Base-by-base conservation (phyloP, 495 filamentous ascomycete species). In the Haplographium delicatum region DNA sequence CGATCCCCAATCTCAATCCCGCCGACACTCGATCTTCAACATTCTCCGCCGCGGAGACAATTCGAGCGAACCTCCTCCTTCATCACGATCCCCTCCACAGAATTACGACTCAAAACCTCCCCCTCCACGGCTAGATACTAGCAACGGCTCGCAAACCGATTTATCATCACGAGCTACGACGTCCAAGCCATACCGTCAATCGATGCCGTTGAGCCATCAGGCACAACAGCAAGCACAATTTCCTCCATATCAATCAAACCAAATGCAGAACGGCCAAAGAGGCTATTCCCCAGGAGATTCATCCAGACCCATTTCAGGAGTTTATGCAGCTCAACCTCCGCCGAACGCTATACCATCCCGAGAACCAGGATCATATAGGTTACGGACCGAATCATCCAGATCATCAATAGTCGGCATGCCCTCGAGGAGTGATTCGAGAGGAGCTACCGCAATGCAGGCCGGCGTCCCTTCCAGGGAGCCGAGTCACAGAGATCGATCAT, bases 401-500 rank as follows among this genome's bases (percentile, higher is more conserved):
- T 77, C 81, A 2, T 84, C 83, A 6, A 68, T 76, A 47, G 76
- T 77, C 27, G 76, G 76, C 11, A 70, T 70, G 30, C 69, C 76
- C 23, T 64, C 72, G 26, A 77, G 81, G 41, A 74, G 69, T 56
- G 79, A 82, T 52, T 82, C 83, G 15, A 75, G 84, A 56, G 74
- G 76, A n/a, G 73, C 73, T 9, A 68, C 74, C 30, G 82, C 78
- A 18, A 74, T 83, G 59, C 78, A 85, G 49, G 82, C 78, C 3
- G 74, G 79, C 19, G 74, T 85, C 13, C 83, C 81, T 5, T 74
- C 77, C 27, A 75, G 86, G 58, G 85, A 93, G 57, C 71, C 74
- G 27, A 89, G 80, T 60, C 83, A 87, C 55, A 81, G 77, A 57
- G 84, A 83, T 58, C 81, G 79, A 56, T 72, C 75, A 44, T 89